Percentiles rank a stretch among this genome's conserved stretches.
Evolutionary conservation across 1,284 basidiomycete species (phyloP).

Genomic region (Marasmius tenuissimus): DNA sequence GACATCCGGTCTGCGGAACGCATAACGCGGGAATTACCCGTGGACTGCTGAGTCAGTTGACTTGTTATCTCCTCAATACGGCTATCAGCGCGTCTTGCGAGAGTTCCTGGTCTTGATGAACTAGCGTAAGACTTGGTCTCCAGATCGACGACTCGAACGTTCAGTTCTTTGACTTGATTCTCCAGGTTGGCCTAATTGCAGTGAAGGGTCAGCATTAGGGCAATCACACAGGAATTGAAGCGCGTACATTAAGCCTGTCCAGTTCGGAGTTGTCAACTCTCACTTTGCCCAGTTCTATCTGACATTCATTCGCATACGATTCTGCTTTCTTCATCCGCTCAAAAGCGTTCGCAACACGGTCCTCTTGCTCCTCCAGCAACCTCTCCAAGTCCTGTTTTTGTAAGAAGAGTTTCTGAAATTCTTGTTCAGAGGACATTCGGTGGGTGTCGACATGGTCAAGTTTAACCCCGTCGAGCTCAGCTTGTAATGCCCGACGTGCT

Average conservation of each 20-base stretch:
- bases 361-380: conserved; percentile 77
- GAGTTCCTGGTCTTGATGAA: conserved; percentile 57
- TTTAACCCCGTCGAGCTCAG: conserved; percentile 79
- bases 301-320: conserved; percentile 69
- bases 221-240: not conserved
- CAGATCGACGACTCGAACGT: conserved; percentile 77
- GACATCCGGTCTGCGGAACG: conserved; percentile 52
- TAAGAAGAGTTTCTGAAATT: conserved; percentile 71
- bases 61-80: conserved; percentile 72
- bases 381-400: conserved; percentile 81
- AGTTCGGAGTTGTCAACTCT: conserved; percentile 78
- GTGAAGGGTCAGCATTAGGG: conserved; percentile 5
- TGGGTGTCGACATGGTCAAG: conserved; percentile 70
- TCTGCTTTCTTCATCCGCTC: conserved; percentile 84
- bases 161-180: conserved; percentile 81
- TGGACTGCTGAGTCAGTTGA: conserved; percentile 54
- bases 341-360: conserved; percentile 69
- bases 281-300: conserved; percentile 72
- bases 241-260: conserved; percentile 64
- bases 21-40: conserved; percentile 46
- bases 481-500: conserved; percentile 78
- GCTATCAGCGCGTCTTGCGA: conserved; percentile 59
- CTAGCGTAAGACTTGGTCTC: conserved; percentile 74
- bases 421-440: conserved; percentile 71
- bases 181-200: conserved; percentile 68